Percentiles rank a stretch among this genome's conserved stretches.
Conservation (phyloP, 495 filamentous ascomycete genomes). For the Trichoderma virens region DNA sequence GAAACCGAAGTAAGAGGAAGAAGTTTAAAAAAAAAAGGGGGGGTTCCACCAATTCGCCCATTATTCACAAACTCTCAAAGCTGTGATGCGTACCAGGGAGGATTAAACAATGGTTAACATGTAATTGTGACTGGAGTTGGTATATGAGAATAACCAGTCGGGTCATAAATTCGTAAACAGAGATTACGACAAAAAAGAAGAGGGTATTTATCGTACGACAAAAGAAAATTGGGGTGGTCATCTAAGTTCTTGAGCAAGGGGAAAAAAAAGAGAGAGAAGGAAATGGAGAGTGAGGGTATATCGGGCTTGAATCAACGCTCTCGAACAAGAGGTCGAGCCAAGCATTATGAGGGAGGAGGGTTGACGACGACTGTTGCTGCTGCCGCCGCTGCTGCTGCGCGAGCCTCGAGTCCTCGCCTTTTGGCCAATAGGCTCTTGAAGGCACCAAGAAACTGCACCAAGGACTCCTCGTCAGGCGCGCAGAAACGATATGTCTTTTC, state of each 20-base stretch:
- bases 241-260: no score
- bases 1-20: neutral
- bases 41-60: neutral
- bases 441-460: slow-evolving; percentile 79
- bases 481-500: slow-evolving; percentile 89
- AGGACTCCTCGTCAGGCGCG: slow-evolving; percentile 68
- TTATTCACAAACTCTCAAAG: neutral
- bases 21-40: neutral
- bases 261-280: neutral
- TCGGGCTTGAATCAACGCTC: neutral
- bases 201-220: slow-evolving; percentile 6
- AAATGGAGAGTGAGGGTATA: neutral
- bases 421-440: slow-evolving; percentile 82
- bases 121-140: neutral
- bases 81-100: neutral
- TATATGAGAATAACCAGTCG: neutral
- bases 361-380: slow-evolving; percentile 1
- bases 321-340: neutral
- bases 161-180: neutral
- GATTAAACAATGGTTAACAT: neutral
- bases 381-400: slow-evolving; percentile 21
- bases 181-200: neutral
- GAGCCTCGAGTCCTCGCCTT: slow-evolving; percentile 47
- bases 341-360: neutral
- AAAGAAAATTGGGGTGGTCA: neutral